Evolutionary conservation across 2,329 filamentous ascomycete species (phyloP).

Genomic region (Exophiala spinifera): DNA sequence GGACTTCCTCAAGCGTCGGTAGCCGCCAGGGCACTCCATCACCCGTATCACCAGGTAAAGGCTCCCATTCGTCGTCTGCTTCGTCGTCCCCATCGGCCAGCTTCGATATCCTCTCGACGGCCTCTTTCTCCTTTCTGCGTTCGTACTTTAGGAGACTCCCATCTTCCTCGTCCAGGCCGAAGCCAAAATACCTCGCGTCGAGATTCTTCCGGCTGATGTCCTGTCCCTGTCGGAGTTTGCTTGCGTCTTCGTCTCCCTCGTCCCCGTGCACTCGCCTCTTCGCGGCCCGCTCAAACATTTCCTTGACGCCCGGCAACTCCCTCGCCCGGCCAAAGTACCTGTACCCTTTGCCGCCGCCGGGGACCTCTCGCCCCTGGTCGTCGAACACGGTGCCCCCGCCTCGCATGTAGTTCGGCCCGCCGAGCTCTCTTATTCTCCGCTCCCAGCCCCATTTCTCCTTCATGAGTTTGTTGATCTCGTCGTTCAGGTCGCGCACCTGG

Average conservation of each 20-base stretch:
- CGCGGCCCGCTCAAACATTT: conserved; percentile 81
- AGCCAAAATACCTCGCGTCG: conserved; percentile 94
- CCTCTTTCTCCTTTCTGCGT: conserved; percentile 76
- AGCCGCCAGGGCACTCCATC: conserved; percentile 80
- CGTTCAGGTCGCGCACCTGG: conserved; percentile 96
- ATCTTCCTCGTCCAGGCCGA: conserved; percentile 88
- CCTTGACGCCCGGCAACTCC: conserved; percentile 91
- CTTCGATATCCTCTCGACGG: conserved; percentile 62
- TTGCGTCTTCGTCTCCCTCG: conserved; percentile 57
- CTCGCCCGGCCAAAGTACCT: conserved; percentile 87
- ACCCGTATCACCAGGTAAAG: conserved; percentile 80
- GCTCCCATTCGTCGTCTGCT: conserved; percentile 70
- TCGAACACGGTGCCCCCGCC: conserved; percentile 68
- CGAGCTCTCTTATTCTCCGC: conserved; percentile 87
- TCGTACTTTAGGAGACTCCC: conserved; percentile 77
- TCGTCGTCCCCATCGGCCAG: conserved; percentile 57
- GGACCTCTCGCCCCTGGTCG: conserved; percentile 68
- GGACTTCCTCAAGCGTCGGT: conserved; percentile 87
- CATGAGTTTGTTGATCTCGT: conserved; percentile 99
- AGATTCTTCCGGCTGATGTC: conserved; percentile 61
- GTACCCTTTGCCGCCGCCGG: conserved; percentile 78
- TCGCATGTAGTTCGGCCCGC: conserved; percentile 96
- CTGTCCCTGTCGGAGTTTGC: conserved; percentile 10
- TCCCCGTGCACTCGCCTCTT: conserved; percentile 62
- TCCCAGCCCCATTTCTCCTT: conserved; percentile 99